These are phyloP conservation scores for Trichoderma sp. DNA, from an alignment of 2,329 filamentous ascomycete genomes.

Conservation along the genomic window DNA sequence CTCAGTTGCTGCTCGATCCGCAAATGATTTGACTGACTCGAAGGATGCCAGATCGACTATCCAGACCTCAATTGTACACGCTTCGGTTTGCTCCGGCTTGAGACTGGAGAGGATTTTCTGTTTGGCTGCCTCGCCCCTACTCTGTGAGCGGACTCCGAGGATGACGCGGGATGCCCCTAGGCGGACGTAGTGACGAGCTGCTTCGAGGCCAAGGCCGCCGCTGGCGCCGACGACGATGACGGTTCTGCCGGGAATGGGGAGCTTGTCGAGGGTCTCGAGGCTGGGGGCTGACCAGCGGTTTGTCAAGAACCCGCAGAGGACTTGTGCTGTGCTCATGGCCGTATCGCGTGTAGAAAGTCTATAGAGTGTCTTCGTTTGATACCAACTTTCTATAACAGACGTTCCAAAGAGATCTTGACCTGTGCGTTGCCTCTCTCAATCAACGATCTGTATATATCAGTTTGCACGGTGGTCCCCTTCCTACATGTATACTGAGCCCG, in stretches of 20 bases:
- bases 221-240: constrained; percentile 46
- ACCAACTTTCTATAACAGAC: too few species aligned
- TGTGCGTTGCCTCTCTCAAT: too few species aligned
- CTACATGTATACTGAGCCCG: too few species aligned
- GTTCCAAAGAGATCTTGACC: too few species aligned
- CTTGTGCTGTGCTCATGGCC: neutral
- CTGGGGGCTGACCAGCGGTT: constrained; percentile 20
- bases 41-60: constrained; percentile 18
- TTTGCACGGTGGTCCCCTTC: too few species aligned
- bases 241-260: constrained; percentile 34
- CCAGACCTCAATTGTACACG: constrained; percentile 18
- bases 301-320: constrained; percentile 3
- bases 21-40: constrained; percentile 19
- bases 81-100: neutral
- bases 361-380: too few species aligned
- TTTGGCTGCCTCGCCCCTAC: constrained; percentile 1
- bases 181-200: constrained; percentile 42
- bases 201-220: constrained; percentile 45
- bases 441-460: too few species aligned
- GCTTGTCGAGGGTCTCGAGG: constrained; percentile 2
- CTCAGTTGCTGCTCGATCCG: neutral
- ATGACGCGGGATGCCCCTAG: constrained; percentile 34
- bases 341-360: too few species aligned
- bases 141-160: constrained; percentile 13
- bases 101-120: constrained; percentile 13